These are phyloP conservation scores for Aspergillus asperescens DNA, from an alignment of 495 filamentous ascomycete species.

Conservation along the genomic window DNA sequence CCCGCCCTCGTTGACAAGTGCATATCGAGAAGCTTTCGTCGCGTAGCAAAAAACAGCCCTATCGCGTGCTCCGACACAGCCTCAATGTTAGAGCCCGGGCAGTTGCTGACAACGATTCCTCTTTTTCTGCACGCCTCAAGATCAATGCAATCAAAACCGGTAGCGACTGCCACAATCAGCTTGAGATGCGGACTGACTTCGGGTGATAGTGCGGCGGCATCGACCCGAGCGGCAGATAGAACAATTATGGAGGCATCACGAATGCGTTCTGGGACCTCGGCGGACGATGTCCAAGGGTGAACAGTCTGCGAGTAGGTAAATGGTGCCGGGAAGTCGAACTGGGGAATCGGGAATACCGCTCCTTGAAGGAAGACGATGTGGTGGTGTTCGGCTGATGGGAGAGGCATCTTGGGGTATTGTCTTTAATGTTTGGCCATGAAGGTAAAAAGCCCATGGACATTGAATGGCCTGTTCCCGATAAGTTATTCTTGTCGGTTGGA, in stretches of 20 bases:
- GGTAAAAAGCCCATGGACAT: not conserved
- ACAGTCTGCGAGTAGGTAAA: conserved; percentile 20
- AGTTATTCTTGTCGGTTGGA: not conserved
- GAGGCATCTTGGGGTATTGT: conserved; percentile 1
- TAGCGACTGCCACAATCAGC: conserved; percentile 47
- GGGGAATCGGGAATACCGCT: conserved; percentile 16
- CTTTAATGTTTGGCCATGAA: not conserved
- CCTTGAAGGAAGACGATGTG: conserved; percentile 25
- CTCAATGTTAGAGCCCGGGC: conserved; percentile 46
- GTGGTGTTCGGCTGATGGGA: conserved; percentile 14
- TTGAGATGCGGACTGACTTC: conserved; percentile 35
- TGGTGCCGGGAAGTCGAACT: conserved; percentile 17
- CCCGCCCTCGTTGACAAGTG: conserved; percentile 32
- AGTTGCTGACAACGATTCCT: conserved; percentile 45
- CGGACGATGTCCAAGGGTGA: conserved; percentile 14
- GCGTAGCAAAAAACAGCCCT: conserved; percentile 48
- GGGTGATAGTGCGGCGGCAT: conserved; percentile 34
- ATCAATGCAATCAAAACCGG: conserved; percentile 51
- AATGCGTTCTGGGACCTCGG: conserved; percentile 39
- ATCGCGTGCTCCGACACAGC: conserved; percentile 52
- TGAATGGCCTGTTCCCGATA: not conserved
- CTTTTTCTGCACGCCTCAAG: conserved; percentile 43
- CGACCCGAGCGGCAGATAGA: conserved; percentile 34
- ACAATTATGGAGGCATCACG: conserved; percentile 48
- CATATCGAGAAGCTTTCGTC: conserved; percentile 43